Evolutionary conservation across 1,284 basidiomycete species (phyloP), one percentile per base, ranked within the genome.

Genomic region (Tremellales sp.): DNA sequence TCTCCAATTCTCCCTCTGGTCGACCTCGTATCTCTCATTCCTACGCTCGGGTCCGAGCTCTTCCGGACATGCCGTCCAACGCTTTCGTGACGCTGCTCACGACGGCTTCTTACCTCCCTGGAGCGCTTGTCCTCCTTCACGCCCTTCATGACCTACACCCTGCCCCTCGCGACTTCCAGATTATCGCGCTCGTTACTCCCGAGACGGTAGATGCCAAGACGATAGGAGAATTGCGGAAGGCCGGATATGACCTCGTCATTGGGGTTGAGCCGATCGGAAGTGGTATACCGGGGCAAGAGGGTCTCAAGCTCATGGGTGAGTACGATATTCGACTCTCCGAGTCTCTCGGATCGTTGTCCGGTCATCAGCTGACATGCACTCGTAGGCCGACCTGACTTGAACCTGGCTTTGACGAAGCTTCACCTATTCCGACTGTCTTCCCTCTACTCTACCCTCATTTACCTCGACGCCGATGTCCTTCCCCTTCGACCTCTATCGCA

Each of bases 401-500:
- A 84, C 66, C 83, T 86, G 55, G 89, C 92, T 62, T 82, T 97
- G 73, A 97, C 94, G 49, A 98, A 98, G 74, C 77, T 97, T 47
- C 94, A 98, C 73, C 80, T 89, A 57, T 97, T 97, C 73, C 88
- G 94, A 52, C 82, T 97, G 57, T 82, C 81, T 19, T 84, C 87
- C 62, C 58, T 70, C 51, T 97, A 87, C 75, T 78, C 83, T 54
- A 93, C 91, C 71, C 77, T 97, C 61, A 83, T 97, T 64, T 97
- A 94, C 74, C 83, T 98, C 51, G 94, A 98, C 74, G 92, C 94
- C 58, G 94, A 98, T 72, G 85, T 92, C 42, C 84, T 98, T 53
- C 90, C 93, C 40, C 80, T 96, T 44, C 83, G 84, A 15, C 86
- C 90, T 19, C 76, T 97, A 44, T 86, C 87, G 21, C 89, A 92